Conservation (phyloP, 1,284 basidiomycete species). For the Moesziomyces antarcticus region DNA sequence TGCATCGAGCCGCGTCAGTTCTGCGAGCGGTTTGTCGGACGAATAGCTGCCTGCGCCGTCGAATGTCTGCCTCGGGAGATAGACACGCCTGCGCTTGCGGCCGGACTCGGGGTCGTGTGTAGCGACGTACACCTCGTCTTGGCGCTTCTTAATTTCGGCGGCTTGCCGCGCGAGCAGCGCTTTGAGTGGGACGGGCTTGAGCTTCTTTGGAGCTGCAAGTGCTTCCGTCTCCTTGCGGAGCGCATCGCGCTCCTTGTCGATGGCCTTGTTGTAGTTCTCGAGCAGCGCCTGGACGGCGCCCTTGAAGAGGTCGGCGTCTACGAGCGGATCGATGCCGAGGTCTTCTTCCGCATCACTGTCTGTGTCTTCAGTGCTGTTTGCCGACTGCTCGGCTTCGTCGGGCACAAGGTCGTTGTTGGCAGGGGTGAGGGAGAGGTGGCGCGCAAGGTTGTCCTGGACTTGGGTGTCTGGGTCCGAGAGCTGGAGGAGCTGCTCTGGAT, state of each 20-base stretch:
- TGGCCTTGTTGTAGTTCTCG: constrained; percentile 58
- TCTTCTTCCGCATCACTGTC: constrained; percentile 22
- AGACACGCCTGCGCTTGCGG: constrained; percentile 31
- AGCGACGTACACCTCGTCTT: constrained; percentile 37
- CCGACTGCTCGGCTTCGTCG: constrained; percentile 8
- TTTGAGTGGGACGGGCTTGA: constrained; percentile 57
- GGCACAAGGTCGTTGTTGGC: constrained; percentile 24
- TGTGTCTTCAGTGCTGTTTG: not conserved
- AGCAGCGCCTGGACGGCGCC: constrained; percentile 63
- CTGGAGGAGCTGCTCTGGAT: constrained; percentile 59
- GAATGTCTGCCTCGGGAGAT: constrained; percentile 57
- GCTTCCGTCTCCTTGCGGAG: constrained; percentile 37
- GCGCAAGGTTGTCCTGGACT: constrained; percentile 59
- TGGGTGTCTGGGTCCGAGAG: constrained; percentile 56
- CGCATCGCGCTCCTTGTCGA: constrained; percentile 52
- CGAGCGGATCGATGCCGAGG: constrained; percentile 32
- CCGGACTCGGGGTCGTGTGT: constrained; percentile 28
- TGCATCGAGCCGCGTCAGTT: constrained; percentile 39
- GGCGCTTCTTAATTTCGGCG: constrained; percentile 56
- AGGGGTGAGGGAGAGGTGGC: constrained; percentile 55
- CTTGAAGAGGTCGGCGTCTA: constrained; percentile 63
- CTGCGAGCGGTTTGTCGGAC: constrained; percentile 40
- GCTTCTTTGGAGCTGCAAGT: constrained; percentile 28
- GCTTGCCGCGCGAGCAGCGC: constrained; percentile 57
- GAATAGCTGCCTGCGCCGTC: constrained; percentile 54